Conservation (phyloP, 1,139 yeast genomes). For the Oligophagozyma castellii region DNA sequence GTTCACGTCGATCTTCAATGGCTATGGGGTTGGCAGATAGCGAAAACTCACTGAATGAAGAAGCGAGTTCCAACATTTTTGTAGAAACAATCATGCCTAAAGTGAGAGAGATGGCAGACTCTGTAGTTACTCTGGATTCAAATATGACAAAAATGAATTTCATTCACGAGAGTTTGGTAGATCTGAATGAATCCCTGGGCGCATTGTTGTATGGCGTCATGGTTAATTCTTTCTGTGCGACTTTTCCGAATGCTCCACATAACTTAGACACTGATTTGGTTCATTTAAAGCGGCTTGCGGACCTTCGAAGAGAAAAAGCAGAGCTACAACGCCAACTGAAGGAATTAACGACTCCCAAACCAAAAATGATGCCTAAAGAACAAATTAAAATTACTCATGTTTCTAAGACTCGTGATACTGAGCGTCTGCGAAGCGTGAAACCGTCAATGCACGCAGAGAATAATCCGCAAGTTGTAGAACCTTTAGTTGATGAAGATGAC, state of each 20-base stretch:
- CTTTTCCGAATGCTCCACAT: conserved; percentile 28
- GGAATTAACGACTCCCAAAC: not conserved
- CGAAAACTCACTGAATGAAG: conserved; percentile 3
- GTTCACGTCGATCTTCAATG: conserved; percentile 23
- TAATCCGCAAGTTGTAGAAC: conserved; percentile 1
- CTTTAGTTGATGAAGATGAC: conserved; percentile 18
- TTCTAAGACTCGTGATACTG: not conserved
- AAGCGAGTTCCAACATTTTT: conserved; percentile 1
- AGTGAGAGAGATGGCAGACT: conserved; percentile 19
- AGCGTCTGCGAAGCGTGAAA: not conserved
- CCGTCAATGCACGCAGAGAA: not conserved
- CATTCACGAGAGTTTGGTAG: conserved; percentile 38
- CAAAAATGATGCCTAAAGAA: too few relatives aligned
- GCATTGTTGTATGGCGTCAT: conserved; percentile 47
- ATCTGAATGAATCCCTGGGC: conserved; percentile 51
- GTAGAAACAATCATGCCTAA: conserved; percentile 19
- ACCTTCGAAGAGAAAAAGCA: conserved; percentile 11
- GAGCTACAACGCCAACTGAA: conserved; percentile 5
- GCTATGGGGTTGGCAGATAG: conserved; percentile 10
- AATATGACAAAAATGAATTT: conserved; percentile 34
- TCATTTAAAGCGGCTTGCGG: conserved; percentile 9
- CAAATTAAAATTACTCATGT: conserved; percentile 1
- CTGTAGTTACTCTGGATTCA: conserved; percentile 34
- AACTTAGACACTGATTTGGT: conserved; percentile 16
- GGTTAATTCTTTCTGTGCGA: conserved; percentile 56